Evolutionary conservation across 2,329 filamentous ascomycete species (phyloP), one percentile per base, ranked within the genome.

Genomic region (Fusarium agapanthi): DNA sequence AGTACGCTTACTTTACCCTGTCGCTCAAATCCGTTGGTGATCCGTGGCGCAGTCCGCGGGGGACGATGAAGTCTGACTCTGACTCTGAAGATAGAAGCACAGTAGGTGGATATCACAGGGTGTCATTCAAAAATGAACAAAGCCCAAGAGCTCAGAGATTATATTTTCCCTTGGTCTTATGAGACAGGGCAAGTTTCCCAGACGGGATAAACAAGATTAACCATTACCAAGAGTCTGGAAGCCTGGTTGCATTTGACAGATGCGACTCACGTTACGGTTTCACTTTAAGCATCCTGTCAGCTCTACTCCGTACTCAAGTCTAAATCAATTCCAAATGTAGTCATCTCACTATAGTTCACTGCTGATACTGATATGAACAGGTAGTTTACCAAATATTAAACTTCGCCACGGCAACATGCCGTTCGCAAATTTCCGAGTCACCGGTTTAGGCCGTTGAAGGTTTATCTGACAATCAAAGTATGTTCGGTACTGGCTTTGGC

Each of bases 41-140:
- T 48, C 28, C 69, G 74, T 76, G 74, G 74, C 74, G 74, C 72
- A 76, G 74, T 58, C 60, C 61, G 60, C 57, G 55, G 35, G 43
- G 57, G 47, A 65, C 32, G 35, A 53, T 20, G 20, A 34, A 44
- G 12, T 16, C 32, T 34, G 32, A 34, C 2, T 34, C 32, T 34
- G 32, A 7, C 14, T 26, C 32, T 35, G 20, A 34, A 51, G 26
- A 26, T 16, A 28, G 34, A 54, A 67, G 54, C 61, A 47, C n/a
- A 38, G 68, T 74, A 69, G 35, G 65, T 75, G 73, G 73, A 71
- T 70, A 68, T 64, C 58, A 56, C 64, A 63, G 24, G 62, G 48
- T 28, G 26, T 24, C 22, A 43, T 24, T 45, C 54, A 61, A 59
- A n/a, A n/a, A n/a, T n/a, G n/a, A n/a, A n/a, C n/a, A n/a, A n/a